Percentiles rank a stretch among this genome's conserved stretches.
phyloP scores from a whole-genome alignment of 768 basidiomycete species.

The Paxillus ammoniavirescens region DNA sequence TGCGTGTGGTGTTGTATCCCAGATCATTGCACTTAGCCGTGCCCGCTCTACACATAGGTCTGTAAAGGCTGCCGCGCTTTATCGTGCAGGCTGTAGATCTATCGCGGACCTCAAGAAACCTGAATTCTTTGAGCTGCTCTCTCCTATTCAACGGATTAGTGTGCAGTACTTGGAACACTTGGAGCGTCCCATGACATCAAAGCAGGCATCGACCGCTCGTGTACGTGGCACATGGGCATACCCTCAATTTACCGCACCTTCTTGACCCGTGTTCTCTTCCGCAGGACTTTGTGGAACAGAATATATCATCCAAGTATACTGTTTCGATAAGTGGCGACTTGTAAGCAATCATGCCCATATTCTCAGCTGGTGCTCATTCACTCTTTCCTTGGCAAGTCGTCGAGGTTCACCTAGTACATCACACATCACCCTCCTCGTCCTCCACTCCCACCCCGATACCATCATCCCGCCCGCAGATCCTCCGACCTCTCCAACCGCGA shows the following conservation, averaged over 20 bases:
- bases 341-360: conserved; percentile 40
- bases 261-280: neutral
- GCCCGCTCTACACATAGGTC: conserved; percentile 5
- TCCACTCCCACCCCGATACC: conserved; percentile 13
- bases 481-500: neutral
- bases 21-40: neutral
- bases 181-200: conserved; percentile 32
- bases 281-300: conserved; percentile 50
- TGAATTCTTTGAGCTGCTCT: conserved; percentile 39
- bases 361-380: neutral
- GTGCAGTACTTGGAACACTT: conserved; percentile 42
- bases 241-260: too few species aligned
- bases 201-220: conserved; percentile 44
- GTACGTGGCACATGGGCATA: conserved; percentile 32
- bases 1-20: conserved; percentile 20
- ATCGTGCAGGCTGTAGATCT: conserved; percentile 48
- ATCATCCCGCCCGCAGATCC: conserved; percentile 15
- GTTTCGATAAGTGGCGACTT: conserved; percentile 53
- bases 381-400: conserved; percentile 38
- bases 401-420: conserved; percentile 34
- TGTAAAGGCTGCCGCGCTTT: conserved; percentile 41
- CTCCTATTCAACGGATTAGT: conserved; percentile 35
- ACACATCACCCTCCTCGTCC: conserved; percentile 12
- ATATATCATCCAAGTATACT: conserved; percentile 48
- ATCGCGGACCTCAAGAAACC: conserved; percentile 41